Base-by-base conservation (phyloP, 2,329 filamentous ascomycete genomes). In the Pseudogymnoascus sp. region DNA sequence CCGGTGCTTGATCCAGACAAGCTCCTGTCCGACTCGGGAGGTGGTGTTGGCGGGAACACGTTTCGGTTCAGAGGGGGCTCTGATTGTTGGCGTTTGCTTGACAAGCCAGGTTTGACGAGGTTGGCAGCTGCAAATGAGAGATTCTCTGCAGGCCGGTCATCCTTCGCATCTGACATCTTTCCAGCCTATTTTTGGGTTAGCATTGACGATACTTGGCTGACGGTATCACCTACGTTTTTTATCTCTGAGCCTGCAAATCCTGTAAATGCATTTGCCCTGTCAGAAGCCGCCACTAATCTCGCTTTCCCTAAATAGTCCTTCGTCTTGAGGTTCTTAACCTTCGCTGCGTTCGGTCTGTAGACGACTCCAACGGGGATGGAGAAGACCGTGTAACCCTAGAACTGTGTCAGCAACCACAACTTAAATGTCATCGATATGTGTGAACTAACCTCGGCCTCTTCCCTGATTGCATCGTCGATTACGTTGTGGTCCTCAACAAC, bases 301-400 rank as follows among this genome's bases (percentile, higher is more conserved):
- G 95, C 92, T 76, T 97, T 97, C 65, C 95, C 95, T 3, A 99
- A 86, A 71, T 99, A 99, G 73, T 99, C 93, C 75, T 98, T 98
- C 22, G 92, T 91, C 80, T 97, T 96, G 71, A 99, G 81, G 72
- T 99, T 99, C 77, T 96, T 96, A 68, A 99, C 95, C 77, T 99
- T 99, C 67, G 95, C 93, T 72, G 96, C 93, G 73, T 97, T 98
- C 22, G 95, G 95, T 64, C 95, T 84, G 77, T 98, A 99, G 14
- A 99, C 85, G 33, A 97, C 90, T 24, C 95, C 95, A 11, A 98
- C 93, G 0, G 95, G 95, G 61, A 98, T 98, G 0, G 93, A 98
- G 78, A 99, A 99, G 43, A 99, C 95, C 0, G 95, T 98, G 73
- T 99, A 99, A 56, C 93, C 95, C 90, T 96, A 66, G 53, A 10